Evolutionary conservation across 2,329 filamentous ascomycete genomes (phyloP).

Genomic region (Penicillium sp.): DNA sequence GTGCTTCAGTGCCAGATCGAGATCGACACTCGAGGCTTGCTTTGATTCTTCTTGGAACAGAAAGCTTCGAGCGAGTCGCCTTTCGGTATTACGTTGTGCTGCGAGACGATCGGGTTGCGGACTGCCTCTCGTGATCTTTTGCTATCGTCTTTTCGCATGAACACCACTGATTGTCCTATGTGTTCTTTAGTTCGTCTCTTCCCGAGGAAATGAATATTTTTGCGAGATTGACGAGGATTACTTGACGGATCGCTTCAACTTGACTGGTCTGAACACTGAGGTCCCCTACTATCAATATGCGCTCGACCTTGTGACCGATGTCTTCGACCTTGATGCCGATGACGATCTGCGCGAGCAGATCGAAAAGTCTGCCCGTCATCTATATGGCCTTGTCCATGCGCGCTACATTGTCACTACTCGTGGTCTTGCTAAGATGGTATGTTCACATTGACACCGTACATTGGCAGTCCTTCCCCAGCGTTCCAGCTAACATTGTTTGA

Average conservation of each 20-base stretch:
- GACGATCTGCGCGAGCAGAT: constrained; percentile 98
- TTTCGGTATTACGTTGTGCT: not conserved
- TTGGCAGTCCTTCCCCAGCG: not conserved
- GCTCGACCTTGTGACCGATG: constrained; percentile 92
- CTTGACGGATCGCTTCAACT: constrained; percentile 94
- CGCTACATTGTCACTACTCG: constrained; percentile 95
- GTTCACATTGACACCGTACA: constrained; percentile 21
- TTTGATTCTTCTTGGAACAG: not conserved
- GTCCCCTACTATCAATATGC: constrained; percentile 99
- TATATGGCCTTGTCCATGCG: constrained; percentile 94
- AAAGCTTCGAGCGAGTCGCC: not conserved
- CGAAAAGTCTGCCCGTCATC: constrained; percentile 91
- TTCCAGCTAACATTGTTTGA: constrained; percentile 7
- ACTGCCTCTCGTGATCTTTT: not conserved
- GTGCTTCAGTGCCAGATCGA: not conserved
- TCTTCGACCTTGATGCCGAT: constrained; percentile 97
- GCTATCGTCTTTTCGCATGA: not conserved
- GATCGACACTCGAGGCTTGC: not conserved
- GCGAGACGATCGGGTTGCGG: not conserved
- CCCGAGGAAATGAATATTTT: constrained; percentile 96
- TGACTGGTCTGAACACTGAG: constrained; percentile 94
- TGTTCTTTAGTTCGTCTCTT: constrained; percentile 83
- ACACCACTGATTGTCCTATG: constrained; percentile 10
- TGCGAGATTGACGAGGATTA: constrained; percentile 99
- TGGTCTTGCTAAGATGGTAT: constrained; percentile 92